A percentile compares a stretch with the other conserved stretches of the same genome.
Evolutionary conservation across 75 land plant species (phyloP).

Genomic region (Cryptomeria japonica): DNA sequence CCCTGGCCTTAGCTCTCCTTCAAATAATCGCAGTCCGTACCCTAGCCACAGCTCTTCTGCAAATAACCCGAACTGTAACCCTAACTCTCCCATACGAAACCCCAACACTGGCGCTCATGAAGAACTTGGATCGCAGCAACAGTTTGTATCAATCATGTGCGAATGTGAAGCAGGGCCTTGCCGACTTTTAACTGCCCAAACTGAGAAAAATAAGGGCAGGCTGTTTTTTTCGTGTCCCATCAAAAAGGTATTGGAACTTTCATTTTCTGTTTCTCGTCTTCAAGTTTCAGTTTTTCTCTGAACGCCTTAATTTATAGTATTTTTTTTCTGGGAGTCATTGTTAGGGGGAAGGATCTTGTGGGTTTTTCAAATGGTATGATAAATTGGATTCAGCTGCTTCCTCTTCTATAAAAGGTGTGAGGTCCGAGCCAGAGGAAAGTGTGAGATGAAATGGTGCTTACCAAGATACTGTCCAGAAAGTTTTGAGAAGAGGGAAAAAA

Average conservation of each 20-base stretch:
- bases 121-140: background rate
- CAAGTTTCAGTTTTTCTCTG: background rate
- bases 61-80: no score
- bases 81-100: background rate
- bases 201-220: slow-evolving; percentile 45
- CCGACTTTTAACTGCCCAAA: slow-evolving; percentile 38
- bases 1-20: background rate
- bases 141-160: background rate
- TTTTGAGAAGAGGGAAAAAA: no score
- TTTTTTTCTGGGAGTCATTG: background rate
- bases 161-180: slow-evolving; percentile 39
- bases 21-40: background rate
- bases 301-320: background rate
- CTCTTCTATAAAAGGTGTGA: background rate
- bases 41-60: background rate
- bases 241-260: slow-evolving; percentile 19
- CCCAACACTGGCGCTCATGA: background rate
- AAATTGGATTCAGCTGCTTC: slow-evolving; percentile 12
- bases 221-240: slow-evolving; percentile 39
- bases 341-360: slow-evolving; percentile 37
- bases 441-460: background rate
- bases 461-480: no score
- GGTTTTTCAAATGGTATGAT: slow-evolving; percentile 51
- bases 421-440: background rate
- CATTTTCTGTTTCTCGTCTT: background rate